Conservation (phyloP, 176 grass and related monocot genomes). For the Oryza officinalis region DNA sequence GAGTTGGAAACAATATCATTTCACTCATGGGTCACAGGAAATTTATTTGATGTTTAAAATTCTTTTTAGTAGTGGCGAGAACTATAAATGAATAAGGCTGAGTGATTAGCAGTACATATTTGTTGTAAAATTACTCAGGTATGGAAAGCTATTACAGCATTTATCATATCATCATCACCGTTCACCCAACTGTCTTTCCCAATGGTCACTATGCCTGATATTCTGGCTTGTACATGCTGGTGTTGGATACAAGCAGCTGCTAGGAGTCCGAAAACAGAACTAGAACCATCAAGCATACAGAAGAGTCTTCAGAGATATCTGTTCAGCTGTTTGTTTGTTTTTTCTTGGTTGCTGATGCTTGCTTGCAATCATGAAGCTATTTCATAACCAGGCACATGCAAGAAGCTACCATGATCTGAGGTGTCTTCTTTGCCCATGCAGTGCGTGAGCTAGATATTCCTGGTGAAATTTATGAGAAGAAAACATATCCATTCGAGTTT, state of each 20-base stretch:
- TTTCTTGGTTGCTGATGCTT: background rate
- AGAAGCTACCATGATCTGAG: conserved; percentile 19
- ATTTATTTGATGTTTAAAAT: background rate
- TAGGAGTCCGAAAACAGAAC: background rate
- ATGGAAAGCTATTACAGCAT: background rate
- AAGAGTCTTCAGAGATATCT: background rate
- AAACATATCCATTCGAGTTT: conserved; percentile 84
- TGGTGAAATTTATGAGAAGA: conserved; percentile 91
- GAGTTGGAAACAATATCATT: background rate
- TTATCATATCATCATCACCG: background rate
- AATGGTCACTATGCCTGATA: background rate
- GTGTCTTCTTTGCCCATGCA: conserved; percentile 37
- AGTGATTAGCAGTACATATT: background rate
- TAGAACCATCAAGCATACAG: background rate
- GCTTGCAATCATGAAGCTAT: background rate
- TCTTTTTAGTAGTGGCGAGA: background rate
- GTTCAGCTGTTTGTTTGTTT: background rate
- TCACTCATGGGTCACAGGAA: background rate
- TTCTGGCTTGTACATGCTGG: background rate
- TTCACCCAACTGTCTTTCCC: background rate
- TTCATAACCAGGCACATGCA: background rate
- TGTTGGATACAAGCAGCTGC: background rate
- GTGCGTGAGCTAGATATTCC: conserved; percentile 88
- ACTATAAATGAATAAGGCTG: background rate
- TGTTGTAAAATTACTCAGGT: background rate